A percentile compares a stretch with the other conserved stretches of the same genome.
Evolutionary conservation across 306 rosid genomes (phyloP).

Genomic region (Casuarina cunninghamiana): DNA sequence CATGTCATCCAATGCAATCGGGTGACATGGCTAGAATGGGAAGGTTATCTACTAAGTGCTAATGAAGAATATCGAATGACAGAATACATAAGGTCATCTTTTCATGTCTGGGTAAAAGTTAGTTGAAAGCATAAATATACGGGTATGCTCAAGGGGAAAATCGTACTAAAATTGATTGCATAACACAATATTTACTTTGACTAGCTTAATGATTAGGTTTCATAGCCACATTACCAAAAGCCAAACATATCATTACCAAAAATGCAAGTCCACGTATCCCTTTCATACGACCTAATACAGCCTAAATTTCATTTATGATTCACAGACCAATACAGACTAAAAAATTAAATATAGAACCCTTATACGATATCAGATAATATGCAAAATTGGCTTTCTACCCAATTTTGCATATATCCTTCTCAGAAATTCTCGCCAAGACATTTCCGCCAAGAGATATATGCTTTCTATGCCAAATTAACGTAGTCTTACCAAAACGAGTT

Average conservation of each 20-base stretch:
- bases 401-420: background rate
- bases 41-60: background rate
- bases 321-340: background rate
- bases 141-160: background rate
- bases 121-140: background rate
- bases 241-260: background rate
- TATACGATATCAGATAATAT: background rate
- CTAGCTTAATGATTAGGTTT: background rate
- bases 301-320: background rate
- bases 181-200: background rate
- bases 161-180: background rate
- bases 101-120: background rate
- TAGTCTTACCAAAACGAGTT: background rate
- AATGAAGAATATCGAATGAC: background rate
- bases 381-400: background rate
- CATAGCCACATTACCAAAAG: background rate
- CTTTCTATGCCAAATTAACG: background rate
- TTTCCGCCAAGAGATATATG: background rate
- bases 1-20: background rate
- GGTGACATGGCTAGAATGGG: background rate
- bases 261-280: background rate
- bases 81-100: background rate
- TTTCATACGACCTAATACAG: background rate
- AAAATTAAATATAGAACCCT: background rate
- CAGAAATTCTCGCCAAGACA: background rate